Percentiles rank a stretch among this genome's conserved stretches.
Conservation (phyloP, 1,139 yeast genomes). For the Candida frijolesensis region DNA sequence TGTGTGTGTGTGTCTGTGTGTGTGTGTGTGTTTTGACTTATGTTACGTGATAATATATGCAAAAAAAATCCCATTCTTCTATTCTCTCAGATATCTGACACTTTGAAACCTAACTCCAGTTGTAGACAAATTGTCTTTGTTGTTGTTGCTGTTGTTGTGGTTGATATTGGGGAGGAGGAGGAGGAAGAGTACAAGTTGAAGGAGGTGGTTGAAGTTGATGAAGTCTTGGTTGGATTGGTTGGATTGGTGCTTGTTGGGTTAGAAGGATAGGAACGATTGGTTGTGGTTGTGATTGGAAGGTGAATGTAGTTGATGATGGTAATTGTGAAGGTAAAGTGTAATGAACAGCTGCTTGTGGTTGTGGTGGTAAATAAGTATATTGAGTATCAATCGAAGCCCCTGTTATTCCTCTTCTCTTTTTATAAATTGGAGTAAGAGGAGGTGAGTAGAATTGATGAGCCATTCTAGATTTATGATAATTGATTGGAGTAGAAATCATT, state of each 20-base stretch:
- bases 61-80: neutral
- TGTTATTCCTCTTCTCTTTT: neutral
- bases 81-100: no score
- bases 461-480: neutral
- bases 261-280: conserved; percentile 1
- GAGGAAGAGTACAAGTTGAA: neutral
- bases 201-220: neutral
- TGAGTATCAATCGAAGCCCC: neutral
- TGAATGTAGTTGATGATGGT: neutral
- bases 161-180: neutral
- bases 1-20: neutral
- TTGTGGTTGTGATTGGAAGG: neutral
- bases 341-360: neutral
- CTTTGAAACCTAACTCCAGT: neutral
- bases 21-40: neutral
- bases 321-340: neutral
- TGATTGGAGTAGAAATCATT: conserved; percentile 3
- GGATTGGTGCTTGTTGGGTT: neutral
- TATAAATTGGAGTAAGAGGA: neutral
- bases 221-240: neutral
- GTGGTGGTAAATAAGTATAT: neutral
- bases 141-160: neutral
- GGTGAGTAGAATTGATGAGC: neutral
- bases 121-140: conserved; percentile 1
- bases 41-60: neutral